phyloP scores from a whole-genome alignment of 305 asterid genomes.

The Vinca major region DNA sequence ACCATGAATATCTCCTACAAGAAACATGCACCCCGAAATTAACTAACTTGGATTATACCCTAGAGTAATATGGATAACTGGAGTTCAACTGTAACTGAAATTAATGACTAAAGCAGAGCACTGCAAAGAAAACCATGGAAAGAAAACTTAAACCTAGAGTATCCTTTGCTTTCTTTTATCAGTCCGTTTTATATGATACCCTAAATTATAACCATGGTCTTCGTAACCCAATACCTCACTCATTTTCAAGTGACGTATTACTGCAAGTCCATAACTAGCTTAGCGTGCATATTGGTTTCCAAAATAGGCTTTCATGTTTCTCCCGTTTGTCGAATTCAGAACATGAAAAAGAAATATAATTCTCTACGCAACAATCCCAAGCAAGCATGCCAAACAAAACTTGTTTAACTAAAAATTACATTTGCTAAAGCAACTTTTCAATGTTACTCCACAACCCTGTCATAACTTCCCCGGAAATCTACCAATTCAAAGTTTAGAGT shows the following conservation, averaged over 20 bases:
- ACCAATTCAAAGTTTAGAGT: not conserved
- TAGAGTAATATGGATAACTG: not conserved
- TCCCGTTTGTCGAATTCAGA: not conserved
- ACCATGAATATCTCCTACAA: constrained; percentile 24
- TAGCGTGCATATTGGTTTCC: not conserved
- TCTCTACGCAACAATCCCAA: not conserved
- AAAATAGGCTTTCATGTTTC: not conserved
- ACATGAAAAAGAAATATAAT: not conserved
- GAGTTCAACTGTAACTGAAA: not conserved
- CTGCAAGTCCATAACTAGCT: not conserved
- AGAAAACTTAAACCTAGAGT: not conserved
- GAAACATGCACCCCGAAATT: not conserved
- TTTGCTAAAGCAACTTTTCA: not conserved
- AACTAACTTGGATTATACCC: not conserved
- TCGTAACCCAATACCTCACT: not conserved
- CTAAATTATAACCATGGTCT: not conserved
- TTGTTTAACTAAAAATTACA: not conserved
- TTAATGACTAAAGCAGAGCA: not conserved
- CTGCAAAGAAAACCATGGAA: not conserved
- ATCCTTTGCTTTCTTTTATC: not conserved
- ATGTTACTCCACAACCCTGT: not conserved
- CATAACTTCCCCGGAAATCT: not conserved
- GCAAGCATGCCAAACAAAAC: not conserved
- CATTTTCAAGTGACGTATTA: not conserved
- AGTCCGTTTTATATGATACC: not conserved